Percentiles rank a stretch among this genome's conserved stretches.
These are phyloP conservation scores for Mycosphaerella arachidis DNA, from an alignment of 2,329 filamentous ascomycete species.

Conservation along the genomic window DNA sequence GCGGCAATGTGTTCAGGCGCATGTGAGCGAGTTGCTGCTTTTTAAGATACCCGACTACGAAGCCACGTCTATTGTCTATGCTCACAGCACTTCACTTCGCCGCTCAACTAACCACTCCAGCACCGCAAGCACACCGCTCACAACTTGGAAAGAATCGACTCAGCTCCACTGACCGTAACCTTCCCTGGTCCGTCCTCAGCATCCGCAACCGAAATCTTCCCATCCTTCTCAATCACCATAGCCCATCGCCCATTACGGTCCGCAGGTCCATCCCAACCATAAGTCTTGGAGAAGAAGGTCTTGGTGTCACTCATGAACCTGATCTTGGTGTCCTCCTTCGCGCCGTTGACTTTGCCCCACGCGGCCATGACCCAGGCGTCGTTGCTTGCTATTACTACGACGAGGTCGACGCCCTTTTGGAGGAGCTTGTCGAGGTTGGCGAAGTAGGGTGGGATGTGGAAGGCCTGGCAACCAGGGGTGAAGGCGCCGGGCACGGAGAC, in stretches of 20 bases:
- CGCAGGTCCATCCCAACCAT: slow-evolving; percentile 68
- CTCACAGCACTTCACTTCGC: not conserved
- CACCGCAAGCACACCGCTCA: slow-evolving; percentile 4
- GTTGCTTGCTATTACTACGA: slow-evolving; percentile 79
- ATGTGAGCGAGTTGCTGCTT: slow-evolving; percentile 42
- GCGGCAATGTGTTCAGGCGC: slow-evolving; percentile 68
- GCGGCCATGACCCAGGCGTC: slow-evolving; percentile 72
- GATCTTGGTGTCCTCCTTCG: slow-evolving; percentile 67
- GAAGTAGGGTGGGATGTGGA: slow-evolving; percentile 78
- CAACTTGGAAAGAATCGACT: slow-evolving; percentile 26
- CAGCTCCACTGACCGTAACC: slow-evolving; percentile 41
- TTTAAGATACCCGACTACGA: not conserved
- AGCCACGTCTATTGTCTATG: not conserved
- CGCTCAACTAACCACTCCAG: not conserved
- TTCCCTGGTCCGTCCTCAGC: slow-evolving; percentile 57
- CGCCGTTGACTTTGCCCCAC: slow-evolving; percentile 72
- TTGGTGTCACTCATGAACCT: slow-evolving; percentile 74
- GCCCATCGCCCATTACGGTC: slow-evolving; percentile 75
- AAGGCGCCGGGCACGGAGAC: slow-evolving; percentile 59
- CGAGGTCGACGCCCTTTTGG: slow-evolving; percentile 75
- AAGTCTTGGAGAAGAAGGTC: slow-evolving; percentile 68
- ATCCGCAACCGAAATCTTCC: slow-evolving; percentile 77
- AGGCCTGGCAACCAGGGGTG: slow-evolving; percentile 78
- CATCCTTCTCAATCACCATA: slow-evolving; percentile 64
- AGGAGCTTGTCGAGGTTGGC: slow-evolving; percentile 65